Percentiles rank a stretch among this genome's conserved stretches.
phyloP scores from a whole-genome alignment of 139 green algal species.

The Chlorella vulgaris region DNA sequence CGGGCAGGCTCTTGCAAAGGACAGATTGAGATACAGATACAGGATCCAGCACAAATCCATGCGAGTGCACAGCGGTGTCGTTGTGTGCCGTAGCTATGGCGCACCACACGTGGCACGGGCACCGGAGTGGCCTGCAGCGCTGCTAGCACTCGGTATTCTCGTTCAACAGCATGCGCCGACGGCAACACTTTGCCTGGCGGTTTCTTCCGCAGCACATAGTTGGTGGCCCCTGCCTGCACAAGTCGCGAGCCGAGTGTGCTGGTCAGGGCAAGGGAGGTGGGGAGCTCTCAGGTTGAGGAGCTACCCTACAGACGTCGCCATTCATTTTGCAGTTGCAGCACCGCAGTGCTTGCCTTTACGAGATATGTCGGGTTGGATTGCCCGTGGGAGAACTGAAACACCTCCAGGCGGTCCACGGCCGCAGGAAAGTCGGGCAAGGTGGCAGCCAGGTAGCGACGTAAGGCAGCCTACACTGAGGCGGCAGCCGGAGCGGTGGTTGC shows the following conservation, averaged over 20 bases:
- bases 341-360: conserved; percentile 64
- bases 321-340: too few species aligned
- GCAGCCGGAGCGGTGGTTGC: not conserved
- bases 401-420: not conserved
- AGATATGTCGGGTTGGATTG: conserved; percentile 98
- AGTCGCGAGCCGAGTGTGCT: too few species aligned
- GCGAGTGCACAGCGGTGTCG: too few species aligned
- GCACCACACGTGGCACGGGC: conserved; percentile 75
- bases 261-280: too few species aligned
- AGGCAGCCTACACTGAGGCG: conserved; percentile 5
- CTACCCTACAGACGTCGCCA: too few species aligned
- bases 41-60: too few species aligned
- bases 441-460: conserved; percentile 1
- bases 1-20: too few species aligned
- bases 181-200: conserved; percentile 88
- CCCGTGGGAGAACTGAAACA: conserved; percentile 82
- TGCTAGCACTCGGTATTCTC: conserved; percentile 78
- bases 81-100: not conserved
- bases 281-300: too few species aligned
- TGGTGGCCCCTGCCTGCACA: conserved; percentile 40
- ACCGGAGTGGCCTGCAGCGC: conserved; percentile 69
- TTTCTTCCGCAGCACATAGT: conserved; percentile 95
- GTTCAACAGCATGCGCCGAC: conserved; percentile 94
- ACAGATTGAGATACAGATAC: too few species aligned
- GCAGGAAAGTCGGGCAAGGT: not conserved